These are phyloP conservation scores for Sergeia podlipaevii DNA, from an alignment of 208 protist species.

Conservation along the genomic window DNA sequence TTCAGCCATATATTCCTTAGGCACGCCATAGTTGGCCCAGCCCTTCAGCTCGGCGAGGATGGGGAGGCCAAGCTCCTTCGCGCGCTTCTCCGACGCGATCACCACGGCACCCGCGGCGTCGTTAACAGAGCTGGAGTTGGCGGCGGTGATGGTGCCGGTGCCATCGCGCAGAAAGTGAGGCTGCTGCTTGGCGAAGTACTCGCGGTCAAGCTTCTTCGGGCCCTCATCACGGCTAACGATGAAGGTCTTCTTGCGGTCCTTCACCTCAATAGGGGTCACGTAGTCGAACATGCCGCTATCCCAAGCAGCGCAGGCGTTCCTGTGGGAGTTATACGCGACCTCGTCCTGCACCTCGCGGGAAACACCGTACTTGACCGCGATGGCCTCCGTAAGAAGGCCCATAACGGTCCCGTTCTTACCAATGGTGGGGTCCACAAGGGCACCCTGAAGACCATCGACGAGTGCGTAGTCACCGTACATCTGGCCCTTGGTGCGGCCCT, in stretches of 20 bases:
- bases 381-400: conserved; percentile 72
- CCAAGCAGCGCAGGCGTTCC: conserved; percentile 59
- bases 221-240: conserved; percentile 83
- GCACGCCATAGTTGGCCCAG: conserved; percentile 89
- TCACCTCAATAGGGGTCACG: conserved; percentile 84
- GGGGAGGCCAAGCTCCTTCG: conserved; percentile 74
- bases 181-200: conserved; percentile 85
- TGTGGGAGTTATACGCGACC: conserved; percentile 90
- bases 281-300: conserved; percentile 87
- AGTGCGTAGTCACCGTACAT: conserved; percentile 54
- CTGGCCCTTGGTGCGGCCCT: conserved; percentile 34
- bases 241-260: conserved; percentile 31
- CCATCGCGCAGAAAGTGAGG: conserved; percentile 84
- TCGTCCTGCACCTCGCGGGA: conserved; percentile 90
- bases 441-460: conserved; percentile 50
- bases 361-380: conserved; percentile 83
- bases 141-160: conserved; percentile 90
- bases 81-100: conserved; percentile 64
- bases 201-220: conserved; percentile 72
- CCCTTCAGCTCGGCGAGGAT: conserved; percentile 81
- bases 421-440: conserved; percentile 35
- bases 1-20: conserved; percentile 90
- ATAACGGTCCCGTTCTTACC: conserved; percentile 54
- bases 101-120: conserved; percentile 90
- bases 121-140: conserved; percentile 87